Evolutionary conservation across 768 basidiomycete species (phyloP).

Genomic region (Nidula microcarpa): DNA sequence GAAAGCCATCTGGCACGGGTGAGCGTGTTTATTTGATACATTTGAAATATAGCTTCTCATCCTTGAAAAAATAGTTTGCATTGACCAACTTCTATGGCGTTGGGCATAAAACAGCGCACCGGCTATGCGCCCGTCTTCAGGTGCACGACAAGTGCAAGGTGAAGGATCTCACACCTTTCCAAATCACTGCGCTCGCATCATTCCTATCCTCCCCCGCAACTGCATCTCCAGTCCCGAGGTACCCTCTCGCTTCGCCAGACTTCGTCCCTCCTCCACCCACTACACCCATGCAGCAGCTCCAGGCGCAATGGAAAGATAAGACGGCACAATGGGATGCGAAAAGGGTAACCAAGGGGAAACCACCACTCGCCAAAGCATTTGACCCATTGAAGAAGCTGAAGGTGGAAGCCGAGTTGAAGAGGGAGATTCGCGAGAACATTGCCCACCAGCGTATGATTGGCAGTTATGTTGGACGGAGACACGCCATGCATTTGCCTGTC

Average conservation of each 20-base stretch:
- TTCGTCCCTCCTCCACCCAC: slow-evolving; percentile 48
- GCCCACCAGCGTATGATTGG: slow-evolving; percentile 92
- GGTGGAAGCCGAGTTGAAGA: slow-evolving; percentile 85
- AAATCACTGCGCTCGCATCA: slow-evolving; percentile 89
- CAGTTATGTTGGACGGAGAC: slow-evolving; percentile 88
- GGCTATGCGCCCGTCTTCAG: slow-evolving; percentile 87
- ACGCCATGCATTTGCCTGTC: slow-evolving; percentile 91
- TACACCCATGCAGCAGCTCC: slow-evolving; percentile 33
- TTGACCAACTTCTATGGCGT: slow-evolving; percentile 89
- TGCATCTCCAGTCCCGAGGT: slow-evolving; percentile 58
- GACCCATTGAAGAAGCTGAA: slow-evolving; percentile 75
- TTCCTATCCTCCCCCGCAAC: slow-evolving; percentile 90
- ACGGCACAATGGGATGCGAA: slow-evolving; percentile 26
- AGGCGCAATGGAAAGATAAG: slow-evolving; percentile 31
- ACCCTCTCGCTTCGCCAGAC: slow-evolving; percentile 58
- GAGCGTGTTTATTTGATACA: slow-evolving; percentile 16
- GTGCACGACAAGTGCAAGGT: slow-evolving; percentile 87
- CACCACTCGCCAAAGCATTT: slow-evolving; percentile 10
- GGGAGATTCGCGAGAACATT: slow-evolving; percentile 86
- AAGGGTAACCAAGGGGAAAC: slow-evolving; percentile 16
- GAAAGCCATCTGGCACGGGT: slow-evolving; percentile 80
- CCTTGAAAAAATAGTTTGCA: slow-evolving; percentile 60
- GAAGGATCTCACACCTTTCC: slow-evolving; percentile 76
- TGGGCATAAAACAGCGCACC: slow-evolving; percentile 67
- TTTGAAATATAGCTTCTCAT: not conserved